Evolutionary conservation across 1,284 basidiomycete species (phyloP).

Genomic region (Phaffia rhodozyma): DNA sequence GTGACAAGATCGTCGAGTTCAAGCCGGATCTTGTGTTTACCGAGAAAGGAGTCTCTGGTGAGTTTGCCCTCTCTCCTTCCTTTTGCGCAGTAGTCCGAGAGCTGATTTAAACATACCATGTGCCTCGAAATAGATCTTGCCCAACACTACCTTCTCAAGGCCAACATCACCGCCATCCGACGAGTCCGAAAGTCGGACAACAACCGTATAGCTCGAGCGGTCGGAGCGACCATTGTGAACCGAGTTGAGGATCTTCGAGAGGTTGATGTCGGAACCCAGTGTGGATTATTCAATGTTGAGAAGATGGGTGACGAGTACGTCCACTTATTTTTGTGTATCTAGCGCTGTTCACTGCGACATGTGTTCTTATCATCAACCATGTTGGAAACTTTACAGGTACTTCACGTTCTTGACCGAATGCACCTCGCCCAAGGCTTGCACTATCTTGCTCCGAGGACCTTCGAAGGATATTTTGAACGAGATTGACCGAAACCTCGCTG

Average conservation of each 20-base stretch:
- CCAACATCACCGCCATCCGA: constrained; percentile 82
- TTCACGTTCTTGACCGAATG: constrained; percentile 95
- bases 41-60: constrained; percentile 93
- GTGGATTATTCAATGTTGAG: constrained; percentile 90
- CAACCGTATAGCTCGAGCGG: constrained; percentile 92
- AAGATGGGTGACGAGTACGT: constrained; percentile 93
- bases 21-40: constrained; percentile 93
- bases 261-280: constrained; percentile 78
- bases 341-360: neutral
- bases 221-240: constrained; percentile 94
- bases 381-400: constrained; percentile 47
- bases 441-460: constrained; percentile 93
- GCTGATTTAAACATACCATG: neutral
- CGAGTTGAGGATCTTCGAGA: constrained; percentile 90
- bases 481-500: constrained; percentile 92
- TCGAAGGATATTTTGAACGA: constrained; percentile 98
- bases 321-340: neutral
- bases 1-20: constrained; percentile 77
- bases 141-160: constrained; percentile 81
- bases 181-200: constrained; percentile 97
- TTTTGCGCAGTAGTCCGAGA: neutral
- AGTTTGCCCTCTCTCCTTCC: constrained; percentile 19
- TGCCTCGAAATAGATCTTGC: constrained; percentile 56
- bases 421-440: constrained; percentile 89
- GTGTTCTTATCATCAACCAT: neutral